Evolutionary conservation across 805 yeast species (phyloP).

Genomic region (Starmerella riodocensis): DNA sequence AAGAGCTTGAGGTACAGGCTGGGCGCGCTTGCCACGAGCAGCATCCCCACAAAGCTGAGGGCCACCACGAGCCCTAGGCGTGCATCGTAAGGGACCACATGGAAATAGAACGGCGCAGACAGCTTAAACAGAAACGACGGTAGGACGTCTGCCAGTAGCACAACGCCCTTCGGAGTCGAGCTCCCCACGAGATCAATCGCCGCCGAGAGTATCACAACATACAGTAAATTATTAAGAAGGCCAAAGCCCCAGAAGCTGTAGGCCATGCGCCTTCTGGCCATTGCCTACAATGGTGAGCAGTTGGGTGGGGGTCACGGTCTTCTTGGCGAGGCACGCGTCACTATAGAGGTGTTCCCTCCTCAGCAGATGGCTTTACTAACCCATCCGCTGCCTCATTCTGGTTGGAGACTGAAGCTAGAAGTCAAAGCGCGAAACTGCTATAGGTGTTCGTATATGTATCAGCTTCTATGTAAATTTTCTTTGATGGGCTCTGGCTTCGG

Average conservation of each 20-base stretch:
- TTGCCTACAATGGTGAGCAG: too few relatives aligned
- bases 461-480: too few relatives aligned
- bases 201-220: slow-evolving; percentile 82
- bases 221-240: slow-evolving; percentile 70
- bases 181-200: slow-evolving; percentile 87
- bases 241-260: slow-evolving; percentile 68
- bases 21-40: slow-evolving; percentile 39
- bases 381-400: too few relatives aligned
- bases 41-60: slow-evolving; percentile 63
- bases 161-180: slow-evolving; percentile 68
- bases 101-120: slow-evolving; percentile 67
- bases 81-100: slow-evolving; percentile 42
- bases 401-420: too few relatives aligned
- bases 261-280: background rate
- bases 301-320: too few relatives aligned
- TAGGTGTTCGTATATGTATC: too few relatives aligned
- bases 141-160: slow-evolving; percentile 70
- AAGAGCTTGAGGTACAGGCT: slow-evolving; percentile 34
- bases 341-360: too few relatives aligned
- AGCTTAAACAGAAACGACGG: slow-evolving; percentile 68
- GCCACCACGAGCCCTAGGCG: slow-evolving; percentile 45
- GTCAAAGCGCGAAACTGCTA: too few relatives aligned
- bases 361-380: too few relatives aligned
- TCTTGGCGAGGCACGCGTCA: too few relatives aligned
- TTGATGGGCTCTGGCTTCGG: too few relatives aligned